Conservation (phyloP, 2,329 filamentous ascomycete genomes). For the Leptographium lundbergii region DNA sequence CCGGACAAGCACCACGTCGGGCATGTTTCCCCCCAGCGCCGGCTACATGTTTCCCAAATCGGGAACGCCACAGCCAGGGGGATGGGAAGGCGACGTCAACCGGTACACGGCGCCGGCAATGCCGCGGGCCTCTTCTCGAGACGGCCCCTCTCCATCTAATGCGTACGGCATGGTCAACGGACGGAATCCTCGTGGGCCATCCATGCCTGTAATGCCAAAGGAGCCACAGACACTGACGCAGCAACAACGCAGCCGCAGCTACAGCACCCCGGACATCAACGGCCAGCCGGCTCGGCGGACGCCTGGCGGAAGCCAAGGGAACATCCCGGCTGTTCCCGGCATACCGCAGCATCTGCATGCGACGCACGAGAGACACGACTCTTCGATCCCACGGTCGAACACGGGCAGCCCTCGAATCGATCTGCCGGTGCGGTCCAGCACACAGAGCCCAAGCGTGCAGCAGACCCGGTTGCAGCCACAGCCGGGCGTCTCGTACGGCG, state of each 20-base stretch:
- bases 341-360: slow-evolving; percentile 59
- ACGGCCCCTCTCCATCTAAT: slow-evolving; percentile 53
- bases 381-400: slow-evolving; percentile 62
- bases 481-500: slow-evolving; percentile 33
- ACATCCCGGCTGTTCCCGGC: slow-evolving; percentile 59
- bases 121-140: slow-evolving; percentile 67
- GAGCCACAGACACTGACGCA: slow-evolving; percentile 41
- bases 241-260: slow-evolving; percentile 71
- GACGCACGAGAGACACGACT: slow-evolving; percentile 38
- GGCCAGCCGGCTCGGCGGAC: slow-evolving; percentile 47
- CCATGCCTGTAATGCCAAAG: slow-evolving; percentile 55
- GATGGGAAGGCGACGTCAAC: slow-evolving; percentile 52
- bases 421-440: slow-evolving; percentile 54
- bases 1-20: slow-evolving; percentile 61
- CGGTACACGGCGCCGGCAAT: slow-evolving; percentile 83
- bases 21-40: slow-evolving; percentile 47
- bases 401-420: slow-evolving; percentile 64
- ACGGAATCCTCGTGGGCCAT: slow-evolving; percentile 62
- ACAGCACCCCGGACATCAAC: slow-evolving; percentile 91
- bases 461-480: slow-evolving; percentile 39
- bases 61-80: slow-evolving; percentile 50
- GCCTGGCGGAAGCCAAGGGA: slow-evolving; percentile 38
- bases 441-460: slow-evolving; percentile 57
- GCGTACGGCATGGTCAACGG: slow-evolving; percentile 44
- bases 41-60: slow-evolving; percentile 62